Evolutionary conservation across 1,284 basidiomycete genomes (phyloP).

Genomic region (Rhodofomes roseus): DNA sequence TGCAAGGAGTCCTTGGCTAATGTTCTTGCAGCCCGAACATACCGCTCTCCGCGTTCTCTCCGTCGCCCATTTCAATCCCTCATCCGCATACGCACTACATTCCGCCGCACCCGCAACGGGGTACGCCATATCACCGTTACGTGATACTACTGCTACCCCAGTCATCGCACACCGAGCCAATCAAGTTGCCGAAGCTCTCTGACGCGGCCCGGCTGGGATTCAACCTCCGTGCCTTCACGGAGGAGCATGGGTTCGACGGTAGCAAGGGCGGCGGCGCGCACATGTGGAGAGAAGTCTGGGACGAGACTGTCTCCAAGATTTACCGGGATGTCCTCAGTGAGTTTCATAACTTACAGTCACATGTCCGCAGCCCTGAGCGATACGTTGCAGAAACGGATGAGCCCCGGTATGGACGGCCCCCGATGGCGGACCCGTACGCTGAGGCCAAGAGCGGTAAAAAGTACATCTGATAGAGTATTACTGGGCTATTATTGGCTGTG

Average conservation of each 20-base stretch:
- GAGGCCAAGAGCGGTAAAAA: constrained; percentile 51
- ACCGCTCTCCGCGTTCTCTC: constrained; percentile 60
- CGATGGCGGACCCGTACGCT: constrained; percentile 49
- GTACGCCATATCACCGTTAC: constrained; percentile 87
- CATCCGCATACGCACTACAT: constrained; percentile 67
- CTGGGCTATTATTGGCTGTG: constrained; percentile 7
- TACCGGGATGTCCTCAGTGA: constrained; percentile 67
- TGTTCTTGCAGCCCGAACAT: constrained; percentile 68
- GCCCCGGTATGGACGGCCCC: constrained; percentile 57
- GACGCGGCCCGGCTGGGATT: constrained; percentile 52
- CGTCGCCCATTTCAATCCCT: constrained; percentile 36
- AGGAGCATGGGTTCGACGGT: constrained; percentile 49
- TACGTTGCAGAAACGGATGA: constrained; percentile 49
- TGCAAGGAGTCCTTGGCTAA: constrained; percentile 4
- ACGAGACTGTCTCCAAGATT: constrained; percentile 59
- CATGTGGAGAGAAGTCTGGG: constrained; percentile 85
- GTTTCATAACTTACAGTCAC: constrained; percentile 30
- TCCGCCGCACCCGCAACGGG: constrained; percentile 84
- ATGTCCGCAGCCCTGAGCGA: neutral
- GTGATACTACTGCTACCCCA: constrained; percentile 78
- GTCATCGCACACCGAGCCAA: constrained; percentile 30
- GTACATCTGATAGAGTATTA: constrained; percentile 32
- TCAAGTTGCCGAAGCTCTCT: constrained; percentile 36
- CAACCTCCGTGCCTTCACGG: constrained; percentile 60
- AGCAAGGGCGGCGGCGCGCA: constrained; percentile 66